Percentiles rank a stretch among this genome's conserved stretches.
Evolutionary conservation across 257 asterid genomes (phyloP).

Genomic region (Nicotiana benthamiana): DNA sequence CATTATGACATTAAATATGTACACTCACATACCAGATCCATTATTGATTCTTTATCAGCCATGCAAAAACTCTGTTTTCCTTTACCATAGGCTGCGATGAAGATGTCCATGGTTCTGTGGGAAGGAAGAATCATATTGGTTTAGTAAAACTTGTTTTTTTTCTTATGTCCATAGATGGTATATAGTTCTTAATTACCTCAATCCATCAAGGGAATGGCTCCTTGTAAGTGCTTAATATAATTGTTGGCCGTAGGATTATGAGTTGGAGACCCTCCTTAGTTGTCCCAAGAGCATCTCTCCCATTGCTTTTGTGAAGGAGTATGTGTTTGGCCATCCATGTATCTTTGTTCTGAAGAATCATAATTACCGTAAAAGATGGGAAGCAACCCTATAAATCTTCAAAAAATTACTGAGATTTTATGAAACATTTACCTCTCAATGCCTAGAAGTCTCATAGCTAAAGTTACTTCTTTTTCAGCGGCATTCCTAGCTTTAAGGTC

Average conservation of each 20-base stretch:
- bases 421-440: too few species aligned
- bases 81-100: not conserved
- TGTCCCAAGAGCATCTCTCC: not conserved
- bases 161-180: not conserved
- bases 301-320: not conserved
- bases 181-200: not conserved
- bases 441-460: too few species aligned
- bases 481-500: too few species aligned
- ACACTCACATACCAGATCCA: not conserved
- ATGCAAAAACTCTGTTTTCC: not conserved
- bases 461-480: too few species aligned
- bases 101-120: not conserved
- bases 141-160: not conserved
- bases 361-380: not conserved
- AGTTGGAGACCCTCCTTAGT: not conserved
- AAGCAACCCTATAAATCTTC: not conserved
- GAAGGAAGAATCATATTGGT: not conserved
- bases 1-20: too few species aligned
- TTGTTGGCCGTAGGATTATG: not conserved
- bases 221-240: conserved; percentile 1
- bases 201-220: not conserved
- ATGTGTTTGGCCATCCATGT: conserved; percentile 3
- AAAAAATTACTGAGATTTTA: too few species aligned
- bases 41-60: not conserved
- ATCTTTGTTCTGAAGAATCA: not conserved